A percentile compares a stretch with the other conserved stretches of the same genome.
These are phyloP conservation scores for Micractinium sp. DNA, from an alignment of 139 green algal genomes.

Conservation along the genomic window DNA sequence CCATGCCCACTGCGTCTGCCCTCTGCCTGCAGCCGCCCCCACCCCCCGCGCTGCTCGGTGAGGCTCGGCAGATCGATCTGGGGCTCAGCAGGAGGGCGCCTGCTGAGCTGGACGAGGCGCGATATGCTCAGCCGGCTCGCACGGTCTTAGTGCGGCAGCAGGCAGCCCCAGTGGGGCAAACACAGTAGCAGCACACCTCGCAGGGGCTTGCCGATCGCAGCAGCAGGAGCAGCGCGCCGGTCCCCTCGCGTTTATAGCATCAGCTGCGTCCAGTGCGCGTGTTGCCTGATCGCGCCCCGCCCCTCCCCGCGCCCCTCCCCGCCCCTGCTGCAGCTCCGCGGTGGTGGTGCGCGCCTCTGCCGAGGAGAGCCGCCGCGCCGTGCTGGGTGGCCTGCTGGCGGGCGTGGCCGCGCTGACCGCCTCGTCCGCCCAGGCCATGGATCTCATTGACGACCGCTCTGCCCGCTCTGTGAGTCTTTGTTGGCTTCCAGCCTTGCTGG, in stretches of 20 bases:
- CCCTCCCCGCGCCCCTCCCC: background rate
- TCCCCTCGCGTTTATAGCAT: too few species aligned
- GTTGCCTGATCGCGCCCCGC: background rate
- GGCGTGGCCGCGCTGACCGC: constrained; percentile 63
- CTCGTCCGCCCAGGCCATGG: constrained; percentile 64
- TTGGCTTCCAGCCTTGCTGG: background rate
- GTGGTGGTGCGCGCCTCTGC: constrained; percentile 64
- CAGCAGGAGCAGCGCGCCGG: too few species aligned
- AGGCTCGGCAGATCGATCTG: background rate
- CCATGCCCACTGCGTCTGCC: background rate
- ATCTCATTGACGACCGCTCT: constrained; percentile 85
- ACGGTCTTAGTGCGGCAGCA: background rate
- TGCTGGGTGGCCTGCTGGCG: constrained; percentile 78
- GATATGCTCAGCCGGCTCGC: background rate
- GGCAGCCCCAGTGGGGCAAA: background rate
- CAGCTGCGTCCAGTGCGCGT: too few species aligned
- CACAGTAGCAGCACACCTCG: background rate
- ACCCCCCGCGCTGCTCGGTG: constrained; percentile 19
- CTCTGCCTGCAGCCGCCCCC: constrained; percentile 13
- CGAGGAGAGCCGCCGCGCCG: constrained; percentile 66
- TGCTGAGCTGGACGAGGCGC: background rate
- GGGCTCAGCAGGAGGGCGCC: background rate
- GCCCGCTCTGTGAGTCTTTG: constrained; percentile 8
- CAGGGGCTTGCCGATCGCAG: background rate
- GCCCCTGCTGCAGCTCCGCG: constrained; percentile 37